These are phyloP conservation scores for Macroventuria anomochaeta DNA, from an alignment of 2,329 filamentous ascomycete species.

Conservation along the genomic window DNA sequence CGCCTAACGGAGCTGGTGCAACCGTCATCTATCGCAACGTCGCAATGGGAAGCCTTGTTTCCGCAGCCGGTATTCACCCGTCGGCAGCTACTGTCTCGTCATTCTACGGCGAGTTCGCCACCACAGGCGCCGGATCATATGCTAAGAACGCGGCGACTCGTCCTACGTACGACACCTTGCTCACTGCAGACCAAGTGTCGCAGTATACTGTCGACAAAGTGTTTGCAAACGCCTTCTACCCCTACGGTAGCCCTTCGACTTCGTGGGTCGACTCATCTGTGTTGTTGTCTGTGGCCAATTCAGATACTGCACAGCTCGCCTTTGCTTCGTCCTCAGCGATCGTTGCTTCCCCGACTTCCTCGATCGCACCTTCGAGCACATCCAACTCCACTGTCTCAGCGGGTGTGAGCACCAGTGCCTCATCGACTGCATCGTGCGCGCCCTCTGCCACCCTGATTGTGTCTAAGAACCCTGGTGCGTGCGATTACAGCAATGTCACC, in stretches of 20 bases:
- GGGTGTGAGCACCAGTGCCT: constrained; percentile 12
- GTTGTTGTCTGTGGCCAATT: constrained; percentile 41
- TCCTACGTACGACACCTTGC: constrained; percentile 42
- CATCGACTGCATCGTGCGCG: constrained; percentile 23
- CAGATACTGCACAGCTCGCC: constrained; percentile 34
- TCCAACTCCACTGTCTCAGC: constrained; percentile 19
- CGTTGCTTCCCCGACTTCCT: constrained; percentile 16
- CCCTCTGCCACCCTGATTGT: constrained; percentile 45
- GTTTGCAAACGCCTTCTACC: constrained; percentile 45
- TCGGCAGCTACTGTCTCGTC: constrained; percentile 28
- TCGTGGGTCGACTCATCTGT: constrained; percentile 50
- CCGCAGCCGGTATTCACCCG: constrained; percentile 47
- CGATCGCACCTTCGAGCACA: constrained; percentile 10
- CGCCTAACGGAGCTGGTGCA: constrained; percentile 51
- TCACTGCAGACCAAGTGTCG: constrained; percentile 46
- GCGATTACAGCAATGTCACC: constrained; percentile 52
- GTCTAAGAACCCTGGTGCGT: constrained; percentile 36
- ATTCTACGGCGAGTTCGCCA: constrained; percentile 53
- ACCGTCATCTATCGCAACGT: constrained; percentile 53
- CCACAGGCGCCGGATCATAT: constrained; percentile 52
- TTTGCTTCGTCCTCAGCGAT: constrained; percentile 16
- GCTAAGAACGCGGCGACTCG: constrained; percentile 44
- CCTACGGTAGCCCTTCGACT: constrained; percentile 42
- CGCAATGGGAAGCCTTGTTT: constrained; percentile 48
- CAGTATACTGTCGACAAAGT: constrained; percentile 44